phyloP scores from a whole-genome alignment of 352 stramenopile genomes.

The Blastocystis sp. region DNA sequence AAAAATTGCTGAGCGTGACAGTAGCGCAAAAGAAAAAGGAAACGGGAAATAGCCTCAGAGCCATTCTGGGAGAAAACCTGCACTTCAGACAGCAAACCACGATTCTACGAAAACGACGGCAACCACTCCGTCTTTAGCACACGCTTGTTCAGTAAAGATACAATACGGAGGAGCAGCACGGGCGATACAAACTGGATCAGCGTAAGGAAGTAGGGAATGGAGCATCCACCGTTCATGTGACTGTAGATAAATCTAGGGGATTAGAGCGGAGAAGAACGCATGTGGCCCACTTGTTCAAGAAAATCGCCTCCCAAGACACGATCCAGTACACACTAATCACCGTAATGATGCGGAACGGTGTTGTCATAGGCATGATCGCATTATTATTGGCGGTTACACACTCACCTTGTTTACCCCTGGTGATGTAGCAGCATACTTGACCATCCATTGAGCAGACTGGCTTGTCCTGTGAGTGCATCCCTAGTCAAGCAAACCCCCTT shows the following conservation, averaged over 20 bases:
- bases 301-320: conserved; percentile 23
- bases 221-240: conserved; percentile 19
- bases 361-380: conserved; percentile 4
- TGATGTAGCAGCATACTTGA: too few relatives aligned
- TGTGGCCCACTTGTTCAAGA: conserved; percentile 41
- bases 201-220: conserved; percentile 40
- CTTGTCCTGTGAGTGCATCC: too few relatives aligned
- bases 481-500: conserved; percentile 4
- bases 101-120: conserved; percentile 12
- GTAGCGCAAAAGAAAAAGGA: conserved; percentile 54
- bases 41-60: conserved; percentile 28
- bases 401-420: too few relatives aligned
- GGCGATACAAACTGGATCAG: conserved; percentile 29
- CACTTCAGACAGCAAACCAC: neutral
- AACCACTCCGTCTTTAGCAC: neutral
- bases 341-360: conserved; percentile 10
- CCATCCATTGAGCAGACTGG: too few relatives aligned
- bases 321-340: conserved; percentile 52
- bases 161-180: neutral
- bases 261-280: neutral
- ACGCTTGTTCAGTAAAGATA: conserved; percentile 1
- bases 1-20: conserved; percentile 55
- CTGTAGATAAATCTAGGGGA: conserved; percentile 61
- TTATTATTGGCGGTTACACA: neutral
- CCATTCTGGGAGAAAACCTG: conserved; percentile 18